Evolutionary conservation across 208 protist species (phyloP), one percentile per base, ranked within the genome.

Genomic region (Leishmania mexicana): DNA sequence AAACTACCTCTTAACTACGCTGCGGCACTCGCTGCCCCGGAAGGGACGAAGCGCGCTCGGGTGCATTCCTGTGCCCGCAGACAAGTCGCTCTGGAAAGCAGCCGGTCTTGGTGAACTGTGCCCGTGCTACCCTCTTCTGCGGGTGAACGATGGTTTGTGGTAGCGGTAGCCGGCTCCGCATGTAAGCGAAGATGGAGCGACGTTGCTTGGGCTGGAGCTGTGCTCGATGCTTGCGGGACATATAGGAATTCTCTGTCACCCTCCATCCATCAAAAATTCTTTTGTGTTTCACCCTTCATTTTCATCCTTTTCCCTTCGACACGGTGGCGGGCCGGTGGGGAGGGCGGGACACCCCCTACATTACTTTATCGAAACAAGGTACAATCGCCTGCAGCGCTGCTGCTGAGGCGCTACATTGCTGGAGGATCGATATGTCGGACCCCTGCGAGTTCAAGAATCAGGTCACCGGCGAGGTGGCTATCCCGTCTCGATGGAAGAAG

Each of bases 381-480:
- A 24, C 51, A 35, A 3, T 35, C 40, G 70, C 40, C 15, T n/a
- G 19, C 40, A 21, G 35, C 40, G 6, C 65, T 45, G 24, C 70
- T 35, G 73, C 15, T 42, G 17, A 45, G 10, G 35, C 51, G 15
- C 5, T 5, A 11, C 13, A 42, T 76, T 54, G 15, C 31, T 58
- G 35, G 28, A 76, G 31, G 70, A 10, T 10, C 42, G n/a, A 19
- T 13, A 95, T 95, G 91, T 76, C 76, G 5, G 85, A 86, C 15
- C 76, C 88, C 7, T 96, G 89, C 74, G 89, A 94, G 11, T 97
- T 98, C 80, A 95, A 92, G 75, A 86, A 88, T 75, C 89, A 96
- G 78, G 78, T 96, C 31, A 93, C 90, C 0, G 96, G 93, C 2
- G 92, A 95, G 86, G 89, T 96, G 31, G 68, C 76, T 54, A 92